phyloP scores from a whole-genome alignment of 805 yeast species.

The Debaryomyces tyrocola region DNA sequence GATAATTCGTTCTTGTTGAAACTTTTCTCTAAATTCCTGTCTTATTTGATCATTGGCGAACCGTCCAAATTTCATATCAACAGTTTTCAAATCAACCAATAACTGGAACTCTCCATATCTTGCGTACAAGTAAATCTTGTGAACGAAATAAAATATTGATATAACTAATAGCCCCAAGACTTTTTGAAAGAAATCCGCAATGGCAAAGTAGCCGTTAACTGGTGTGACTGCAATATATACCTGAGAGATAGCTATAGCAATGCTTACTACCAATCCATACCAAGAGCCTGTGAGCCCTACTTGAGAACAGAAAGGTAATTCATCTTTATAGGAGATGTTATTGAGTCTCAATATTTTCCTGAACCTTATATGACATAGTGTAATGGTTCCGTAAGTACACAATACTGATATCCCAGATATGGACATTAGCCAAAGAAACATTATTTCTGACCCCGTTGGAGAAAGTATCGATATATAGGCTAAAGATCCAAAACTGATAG shows the following conservation, averaged over 20 bases:
- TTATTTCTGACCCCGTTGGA: constrained; percentile 12
- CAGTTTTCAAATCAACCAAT: background rate
- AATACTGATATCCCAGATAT: constrained; percentile 29
- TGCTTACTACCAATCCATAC: constrained; percentile 28
- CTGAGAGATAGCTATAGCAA: constrained; percentile 30
- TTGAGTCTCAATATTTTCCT: constrained; percentile 21
- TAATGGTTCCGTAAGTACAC: constrained; percentile 31
- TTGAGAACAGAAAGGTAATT: constrained; percentile 31
- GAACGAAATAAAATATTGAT: constrained; percentile 46
- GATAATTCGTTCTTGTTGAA: background rate
- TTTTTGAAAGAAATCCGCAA: constrained; percentile 49
- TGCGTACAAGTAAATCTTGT: constrained; percentile 45
- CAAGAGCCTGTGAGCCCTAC: constrained; percentile 29
- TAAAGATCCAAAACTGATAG: constrained; percentile 4
- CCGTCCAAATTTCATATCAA: constrained; percentile 3
- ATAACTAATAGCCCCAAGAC: constrained; percentile 52
- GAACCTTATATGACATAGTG: constrained; percentile 31
- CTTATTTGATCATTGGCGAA: background rate
- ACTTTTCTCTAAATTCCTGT: background rate
- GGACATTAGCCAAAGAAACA: constrained; percentile 31
- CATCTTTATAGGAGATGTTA: constrained; percentile 26
- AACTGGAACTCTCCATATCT: constrained; percentile 1
- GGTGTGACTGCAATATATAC: constrained; percentile 43
- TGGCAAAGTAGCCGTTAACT: constrained; percentile 25
- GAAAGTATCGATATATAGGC: constrained; percentile 7